A percentile compares a stretch with the other conserved stretches of the same genome.
These are phyloP conservation scores for Epichloe glyceriae DNA, from an alignment of 2,329 filamentous ascomycete genomes.

Conservation along the genomic window DNA sequence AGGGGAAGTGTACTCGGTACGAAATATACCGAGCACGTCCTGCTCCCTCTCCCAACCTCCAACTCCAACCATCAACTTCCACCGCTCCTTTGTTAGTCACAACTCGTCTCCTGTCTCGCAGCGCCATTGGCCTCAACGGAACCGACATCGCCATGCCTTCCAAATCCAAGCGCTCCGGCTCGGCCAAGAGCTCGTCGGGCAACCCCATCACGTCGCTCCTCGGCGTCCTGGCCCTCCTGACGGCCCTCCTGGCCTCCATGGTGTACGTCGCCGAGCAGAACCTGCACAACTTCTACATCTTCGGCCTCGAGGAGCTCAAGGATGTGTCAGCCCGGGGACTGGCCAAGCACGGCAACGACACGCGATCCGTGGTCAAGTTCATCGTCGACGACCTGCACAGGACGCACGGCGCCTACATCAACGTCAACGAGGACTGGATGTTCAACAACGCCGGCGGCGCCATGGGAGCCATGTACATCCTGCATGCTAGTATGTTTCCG, in stretches of 20 bases:
- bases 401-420: conserved; percentile 43
- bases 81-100: neutral
- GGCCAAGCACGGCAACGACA: conserved; percentile 60
- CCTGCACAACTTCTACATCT: conserved; percentile 60
- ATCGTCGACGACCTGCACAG: conserved; percentile 55
- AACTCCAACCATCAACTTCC: too few species aligned
- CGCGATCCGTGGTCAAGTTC: conserved; percentile 50
- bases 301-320: conserved; percentile 55
- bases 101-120: neutral
- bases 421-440: conserved; percentile 67
- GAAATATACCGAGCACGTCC: too few species aligned
- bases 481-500: conserved; percentile 58
- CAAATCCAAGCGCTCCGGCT: conserved; percentile 8
- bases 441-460: conserved; percentile 88
- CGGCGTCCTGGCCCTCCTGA: conserved; percentile 36
- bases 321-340: conserved; percentile 55
- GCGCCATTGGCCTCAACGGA: too few species aligned
- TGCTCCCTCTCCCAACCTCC: too few species aligned
- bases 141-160: conserved; percentile 3
- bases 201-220: conserved; percentile 22
- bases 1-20: too few species aligned
- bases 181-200: conserved; percentile 6
- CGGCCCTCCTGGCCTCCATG: conserved; percentile 40
- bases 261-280: conserved; percentile 45
- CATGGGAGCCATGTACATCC: conserved; percentile 85